Percentiles rank a stretch among this genome's conserved stretches.
phyloP scores from a whole-genome alignment of 306 rosid genomes.

The Sicyos edulis region DNA sequence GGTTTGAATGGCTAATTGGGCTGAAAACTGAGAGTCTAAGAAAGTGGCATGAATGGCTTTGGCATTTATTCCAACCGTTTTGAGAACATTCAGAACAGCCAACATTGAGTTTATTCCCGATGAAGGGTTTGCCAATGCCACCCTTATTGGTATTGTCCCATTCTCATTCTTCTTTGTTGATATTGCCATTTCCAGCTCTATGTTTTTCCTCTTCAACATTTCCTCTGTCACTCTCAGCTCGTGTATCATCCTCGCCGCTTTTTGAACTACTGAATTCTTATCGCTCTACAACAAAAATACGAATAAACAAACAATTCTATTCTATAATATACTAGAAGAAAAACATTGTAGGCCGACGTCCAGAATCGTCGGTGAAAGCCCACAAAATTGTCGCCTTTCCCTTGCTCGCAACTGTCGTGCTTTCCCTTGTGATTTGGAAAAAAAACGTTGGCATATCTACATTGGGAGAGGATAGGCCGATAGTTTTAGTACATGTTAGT shows the following conservation, averaged over 20 bases:
- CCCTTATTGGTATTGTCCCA: constrained; percentile 17
- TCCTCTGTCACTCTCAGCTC: constrained; percentile 33
- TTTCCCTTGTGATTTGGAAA: no score
- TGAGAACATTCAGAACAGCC: constrained; percentile 46
- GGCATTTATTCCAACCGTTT: constrained; percentile 32
- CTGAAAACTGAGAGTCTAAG: constrained; percentile 36
- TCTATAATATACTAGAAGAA: no score
- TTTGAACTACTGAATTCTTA: constrained; percentile 52
- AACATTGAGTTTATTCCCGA: constrained; percentile 50
- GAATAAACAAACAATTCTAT: no score
- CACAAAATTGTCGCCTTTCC: no score
- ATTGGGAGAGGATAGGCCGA: no score
- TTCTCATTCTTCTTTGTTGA: neutral
- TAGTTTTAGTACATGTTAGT: no score
- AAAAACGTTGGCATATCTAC: no score
- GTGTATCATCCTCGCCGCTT: constrained; percentile 40
- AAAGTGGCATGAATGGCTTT: constrained; percentile 41
- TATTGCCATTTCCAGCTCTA: constrained; percentile 33
- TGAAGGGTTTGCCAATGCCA: constrained; percentile 35
- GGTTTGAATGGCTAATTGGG: constrained; percentile 32
- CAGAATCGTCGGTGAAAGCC: no score
- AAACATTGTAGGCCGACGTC: no score
- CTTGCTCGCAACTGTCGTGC: no score
- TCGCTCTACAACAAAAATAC: constrained; percentile 40
- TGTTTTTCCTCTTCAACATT: constrained; percentile 34